phyloP scores from a whole-genome alignment of 2,329 filamentous ascomycete genomes.

The Aspergillus oerlinghausenensis region DNA sequence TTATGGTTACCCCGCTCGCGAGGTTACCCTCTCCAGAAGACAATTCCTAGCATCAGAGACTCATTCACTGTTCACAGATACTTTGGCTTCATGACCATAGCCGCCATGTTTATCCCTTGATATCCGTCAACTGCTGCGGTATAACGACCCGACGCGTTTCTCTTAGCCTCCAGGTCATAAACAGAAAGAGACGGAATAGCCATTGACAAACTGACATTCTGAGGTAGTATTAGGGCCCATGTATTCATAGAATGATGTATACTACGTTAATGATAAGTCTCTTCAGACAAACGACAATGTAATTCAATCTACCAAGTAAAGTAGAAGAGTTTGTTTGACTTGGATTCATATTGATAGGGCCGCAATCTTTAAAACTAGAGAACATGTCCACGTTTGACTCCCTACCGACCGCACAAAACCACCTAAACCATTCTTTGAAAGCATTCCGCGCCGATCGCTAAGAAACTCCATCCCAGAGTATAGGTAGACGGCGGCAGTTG shows the following conservation, averaged over 20 bases:
- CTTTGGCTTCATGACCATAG: slow-evolving; percentile 36
- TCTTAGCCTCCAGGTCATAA: neutral
- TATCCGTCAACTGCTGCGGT: neutral
- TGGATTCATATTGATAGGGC: neutral
- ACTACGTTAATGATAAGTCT: neutral
- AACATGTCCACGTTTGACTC: neutral
- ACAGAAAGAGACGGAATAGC: slow-evolving; percentile 5
- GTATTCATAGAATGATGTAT: neutral
- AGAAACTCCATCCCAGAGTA: slow-evolving; percentile 5
- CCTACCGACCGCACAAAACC: neutral
- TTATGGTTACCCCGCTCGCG: too few species aligned
- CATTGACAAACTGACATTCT: neutral
- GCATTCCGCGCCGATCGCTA: slow-evolving; percentile 23
- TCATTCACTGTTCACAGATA: slow-evolving; percentile 22
- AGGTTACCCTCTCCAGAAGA: neutral
- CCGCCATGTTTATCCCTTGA: slow-evolving; percentile 36
- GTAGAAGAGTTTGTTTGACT: neutral
- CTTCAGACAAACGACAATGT: neutral
- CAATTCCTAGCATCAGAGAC: neutral
- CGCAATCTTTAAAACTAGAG: neutral
- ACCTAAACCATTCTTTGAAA: slow-evolving; percentile 17
- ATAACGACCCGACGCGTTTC: slow-evolving; percentile 11
- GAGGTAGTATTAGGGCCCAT: neutral
- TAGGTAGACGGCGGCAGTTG: neutral
- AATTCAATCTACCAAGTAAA: neutral